These are phyloP conservation scores for Neocucurbitaria cava DNA, from an alignment of 2,329 filamentous ascomycete genomes.

Conservation along the genomic window DNA sequence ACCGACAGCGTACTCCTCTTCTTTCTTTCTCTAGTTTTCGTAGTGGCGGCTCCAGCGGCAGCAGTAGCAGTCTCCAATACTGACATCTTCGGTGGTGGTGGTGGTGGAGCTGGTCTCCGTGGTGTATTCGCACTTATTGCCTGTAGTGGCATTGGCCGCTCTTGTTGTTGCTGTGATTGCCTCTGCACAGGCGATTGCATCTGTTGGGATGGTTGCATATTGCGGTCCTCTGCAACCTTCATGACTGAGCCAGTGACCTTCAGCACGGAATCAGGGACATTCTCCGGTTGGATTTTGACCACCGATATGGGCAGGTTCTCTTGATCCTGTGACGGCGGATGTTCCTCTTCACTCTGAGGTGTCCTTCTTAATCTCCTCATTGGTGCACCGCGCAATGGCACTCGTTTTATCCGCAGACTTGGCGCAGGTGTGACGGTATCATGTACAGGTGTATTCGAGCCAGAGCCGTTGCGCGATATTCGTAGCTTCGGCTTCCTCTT, in stretches of 20 bases:
- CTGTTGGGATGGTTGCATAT: conserved; percentile 27
- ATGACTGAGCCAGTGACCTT: conserved; percentile 45
- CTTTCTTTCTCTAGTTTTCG: conserved; percentile 73
- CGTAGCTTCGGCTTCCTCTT: conserved; percentile 48
- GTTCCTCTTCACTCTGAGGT: conserved; percentile 49
- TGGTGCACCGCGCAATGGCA: conserved; percentile 48
- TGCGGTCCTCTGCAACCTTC: conserved; percentile 39
- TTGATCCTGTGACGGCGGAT: conserved; percentile 69
- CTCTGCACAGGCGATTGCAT: conserved; percentile 40
- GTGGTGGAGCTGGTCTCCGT: conserved; percentile 74
- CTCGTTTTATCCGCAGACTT: conserved; percentile 48
- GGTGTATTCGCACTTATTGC: conserved; percentile 73
- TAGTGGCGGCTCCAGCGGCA: conserved; percentile 78
- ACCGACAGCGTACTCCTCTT: conserved; percentile 84
- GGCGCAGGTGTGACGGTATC: conserved; percentile 51
- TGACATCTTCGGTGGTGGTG: conserved; percentile 94
- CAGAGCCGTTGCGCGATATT: conserved; percentile 45
- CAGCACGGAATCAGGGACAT: conserved; percentile 38
- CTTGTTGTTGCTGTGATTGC: conserved; percentile 49
- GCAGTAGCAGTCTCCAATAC: conserved; percentile 90
- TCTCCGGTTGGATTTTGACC: conserved; percentile 34
- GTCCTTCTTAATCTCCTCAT: conserved; percentile 49
- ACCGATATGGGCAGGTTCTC: conserved; percentile 72
- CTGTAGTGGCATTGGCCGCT: conserved; percentile 58
- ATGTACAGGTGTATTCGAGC: conserved; percentile 48